A percentile compares a stretch with the other conserved stretches of the same genome.
phyloP scores from a whole-genome alignment of 306 rosid genomes.

The Leucaena leucocephala region DNA sequence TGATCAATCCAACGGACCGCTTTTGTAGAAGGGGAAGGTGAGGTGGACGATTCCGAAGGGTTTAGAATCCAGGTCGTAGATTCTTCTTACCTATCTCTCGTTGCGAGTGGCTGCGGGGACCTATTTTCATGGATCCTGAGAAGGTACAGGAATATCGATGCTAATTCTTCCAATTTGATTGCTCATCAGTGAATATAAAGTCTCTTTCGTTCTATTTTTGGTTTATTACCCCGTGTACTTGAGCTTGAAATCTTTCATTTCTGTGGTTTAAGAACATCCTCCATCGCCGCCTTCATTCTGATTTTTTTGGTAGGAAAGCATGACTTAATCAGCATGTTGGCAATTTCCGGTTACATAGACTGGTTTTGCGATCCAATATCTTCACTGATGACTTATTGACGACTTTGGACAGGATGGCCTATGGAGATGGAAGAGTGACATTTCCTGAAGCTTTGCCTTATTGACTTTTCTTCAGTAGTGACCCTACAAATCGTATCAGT shows the following conservation, averaged over 20 bases:
- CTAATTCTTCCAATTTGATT: not conserved
- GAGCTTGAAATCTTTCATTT: not conserved
- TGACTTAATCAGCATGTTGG: not conserved
- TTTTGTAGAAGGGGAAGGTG: not conserved
- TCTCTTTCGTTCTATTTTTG: not conserved
- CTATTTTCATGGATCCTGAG: conserved; percentile 16
- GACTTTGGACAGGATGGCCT: conserved; percentile 18
- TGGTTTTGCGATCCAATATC: not conserved
- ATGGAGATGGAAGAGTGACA: conserved; percentile 4
- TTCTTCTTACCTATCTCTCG: not conserved
- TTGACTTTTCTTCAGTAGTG: not conserved
- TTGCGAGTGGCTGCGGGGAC: not conserved
- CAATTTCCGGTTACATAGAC: not conserved
- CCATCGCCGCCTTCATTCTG: not conserved
- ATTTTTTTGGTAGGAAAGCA: conserved; percentile 8
- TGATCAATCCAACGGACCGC: not conserved
- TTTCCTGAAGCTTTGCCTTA: not conserved
- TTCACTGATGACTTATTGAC: conserved; percentile 16
- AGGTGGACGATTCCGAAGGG: not conserved
- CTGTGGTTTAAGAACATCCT: not conserved
- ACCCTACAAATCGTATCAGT: conserved; percentile 33
- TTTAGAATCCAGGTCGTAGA: not conserved
- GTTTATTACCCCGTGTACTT: not conserved
- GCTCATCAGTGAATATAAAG: not conserved
- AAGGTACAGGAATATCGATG: not conserved